phyloP scores from a whole-genome alignment of 306 rosid species.

The Cicer yamashitae region DNA sequence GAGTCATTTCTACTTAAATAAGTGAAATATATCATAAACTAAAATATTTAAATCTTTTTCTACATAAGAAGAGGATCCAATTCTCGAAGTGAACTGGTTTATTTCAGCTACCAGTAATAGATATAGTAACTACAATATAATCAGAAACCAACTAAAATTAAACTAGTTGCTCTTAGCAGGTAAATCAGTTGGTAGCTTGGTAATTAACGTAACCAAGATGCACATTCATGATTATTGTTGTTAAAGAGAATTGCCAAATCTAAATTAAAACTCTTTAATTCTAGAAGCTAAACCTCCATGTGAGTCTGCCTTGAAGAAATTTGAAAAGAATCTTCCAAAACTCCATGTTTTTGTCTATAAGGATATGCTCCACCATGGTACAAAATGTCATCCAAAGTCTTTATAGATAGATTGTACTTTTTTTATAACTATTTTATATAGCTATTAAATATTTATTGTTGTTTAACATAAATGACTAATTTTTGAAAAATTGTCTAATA shows the following conservation, averaged over 20 bases:
- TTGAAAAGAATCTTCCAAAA: not conserved
- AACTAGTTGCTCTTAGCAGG: constrained; percentile 1
- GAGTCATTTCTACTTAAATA: too few relatives aligned
- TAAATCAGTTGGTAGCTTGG: not conserved
- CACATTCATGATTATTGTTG: not conserved
- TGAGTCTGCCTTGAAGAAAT: not conserved
- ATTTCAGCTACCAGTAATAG: not conserved
- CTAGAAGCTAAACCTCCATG: constrained; percentile 1
- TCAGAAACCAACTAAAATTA: not conserved
- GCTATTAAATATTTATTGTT: too few relatives aligned
- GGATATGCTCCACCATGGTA: constrained; percentile 8
- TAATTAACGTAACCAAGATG: constrained; percentile 1
- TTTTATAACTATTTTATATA: too few relatives aligned
- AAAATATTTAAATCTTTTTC: too few relatives aligned
- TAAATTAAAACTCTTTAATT: not conserved
- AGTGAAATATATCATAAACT: too few relatives aligned
- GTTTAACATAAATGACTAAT: too few relatives aligned
- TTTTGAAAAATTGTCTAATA: too few relatives aligned
- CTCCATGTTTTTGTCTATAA: not conserved
- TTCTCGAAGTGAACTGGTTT: not conserved
- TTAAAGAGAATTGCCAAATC: not conserved
- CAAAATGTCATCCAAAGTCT: constrained; percentile 20
- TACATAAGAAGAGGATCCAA: too few relatives aligned
- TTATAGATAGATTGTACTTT: not conserved
- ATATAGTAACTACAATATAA: not conserved